Evolutionary conservation across 352 stramenopile species (phyloP), one percentile per base, ranked within the genome.

Genomic region (Globisporangium orthogonon): DNA sequence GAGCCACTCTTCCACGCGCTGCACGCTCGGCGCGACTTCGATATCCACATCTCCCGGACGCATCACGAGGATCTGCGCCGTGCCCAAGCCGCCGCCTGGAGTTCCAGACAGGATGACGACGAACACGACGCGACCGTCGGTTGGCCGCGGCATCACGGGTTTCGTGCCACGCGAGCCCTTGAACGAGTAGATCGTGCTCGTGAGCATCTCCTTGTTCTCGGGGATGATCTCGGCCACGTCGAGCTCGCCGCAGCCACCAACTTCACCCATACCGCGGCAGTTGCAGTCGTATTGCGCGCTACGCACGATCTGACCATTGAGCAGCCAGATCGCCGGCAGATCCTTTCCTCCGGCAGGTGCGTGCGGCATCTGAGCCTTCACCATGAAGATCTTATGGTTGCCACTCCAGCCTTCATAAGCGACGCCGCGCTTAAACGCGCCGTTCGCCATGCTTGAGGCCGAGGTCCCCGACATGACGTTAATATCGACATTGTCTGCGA

Each of bases 211-310:
- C 1, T 52, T 44, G 51, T 77, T 61, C 5, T 46, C 41, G 3
- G 58, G 37, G 15, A 83, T 49, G 17, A 75, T 65, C 37, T 83
- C 74, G 29, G 69, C 74, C 10, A 83, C 60, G 50, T 83, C 71
- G 5, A 84, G 52, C 43, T 84, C 74, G 7, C 74, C 69, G 55
- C 74, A 84, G 31, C 74, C 74, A n/a, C 74, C 74, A 69, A 83
- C 18, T 37, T 66, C 69, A n/a, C 61, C 71, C 41, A 71, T 56
- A 30, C 71, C 71, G 17, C 74, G 74, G 57, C 74, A 81, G 65
- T 81, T 83, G 65, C 74, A 81, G 15, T 59, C 67, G 48, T 83
- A 83, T 50, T 83, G 61, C 9, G 69, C 71, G 4, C 66, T 74
- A 15, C 71, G 74, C 13, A 83, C 67, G 45, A 79, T 57, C 35